Base-by-base conservation (phyloP, 306 rosid species). In the Acmispon strigosus region DNA sequence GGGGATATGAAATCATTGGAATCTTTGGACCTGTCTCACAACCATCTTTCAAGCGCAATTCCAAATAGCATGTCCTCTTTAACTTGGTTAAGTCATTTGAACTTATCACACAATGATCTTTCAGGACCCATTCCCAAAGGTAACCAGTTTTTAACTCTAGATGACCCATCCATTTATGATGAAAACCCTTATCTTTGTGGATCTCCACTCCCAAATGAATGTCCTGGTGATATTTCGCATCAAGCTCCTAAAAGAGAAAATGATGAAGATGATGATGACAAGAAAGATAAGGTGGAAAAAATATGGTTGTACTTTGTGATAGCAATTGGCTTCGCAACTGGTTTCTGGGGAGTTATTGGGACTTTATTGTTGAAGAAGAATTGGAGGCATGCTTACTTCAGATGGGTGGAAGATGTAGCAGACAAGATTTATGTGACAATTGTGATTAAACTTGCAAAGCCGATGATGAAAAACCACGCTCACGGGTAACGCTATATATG, bases 331-430 rank as follows among this genome's bases (percentile, higher is more conserved):
- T 73, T 73, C 62, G 20, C 62, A 4, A 50, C 17, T 24, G 77
- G 77, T 0, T 73, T 50, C 2, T 73, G 77, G 70, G 70, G 70
- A 73, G 42, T 73, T 20, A 37, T 62, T 20, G 44, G 54, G 1
- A 24, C 52, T 10, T 50, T 73, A 8, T 22, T 24, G 8, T 65
- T 56, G 0, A 75, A 54, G 43, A 73, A 62, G 44, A 73, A 34
- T 6, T 73, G 70, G 77, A 73, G 77, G 22, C 70, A 61, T 49
- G 70, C 70, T 20, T 73, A 50, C 62, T 73, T 73, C 44, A 73
- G 70, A 50, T 61, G 77, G 77, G 70, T 37, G 29, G 70, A 73
- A 73, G 62, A 73, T 73, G n/a, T 17, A 45, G 68, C 24, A 1
- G 76, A 72, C 6, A 4, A 43, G 0, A 59, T 72, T 47, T 72